Evolutionary conservation across 176 grass and related monocot species (phyloP).

Genomic region (Triticum aestivum): IWGSC_CS_RefSeq_v2.1 NC_057813.1:459523485-459523984

Average conservation of each 20-base stretch:
- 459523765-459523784: slow-evolving; percentile 19
- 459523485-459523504: background rate
- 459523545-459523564: background rate
- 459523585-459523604: background rate
- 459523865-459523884: background rate
- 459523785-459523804: slow-evolving; percentile 12
- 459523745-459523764: slow-evolving; percentile 45
- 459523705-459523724: slow-evolving; percentile 35
- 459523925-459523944: background rate
- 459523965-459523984: background rate
- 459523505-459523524: background rate
- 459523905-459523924: background rate
- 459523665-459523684: background rate
- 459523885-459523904: background rate
- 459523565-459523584: background rate
- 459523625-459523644: background rate
- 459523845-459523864: background rate
- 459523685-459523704: background rate
- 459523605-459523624: background rate
- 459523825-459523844: slow-evolving; percentile 21
- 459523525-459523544: background rate
- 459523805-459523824: slow-evolving; percentile 22
- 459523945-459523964: background rate
- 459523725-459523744: slow-evolving; percentile 56
- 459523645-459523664: background rate